These are phyloP conservation scores for Nicotiana sylvestris DNA, from an alignment of 257 asterid genomes.

Conservation along the genomic window DNA sequence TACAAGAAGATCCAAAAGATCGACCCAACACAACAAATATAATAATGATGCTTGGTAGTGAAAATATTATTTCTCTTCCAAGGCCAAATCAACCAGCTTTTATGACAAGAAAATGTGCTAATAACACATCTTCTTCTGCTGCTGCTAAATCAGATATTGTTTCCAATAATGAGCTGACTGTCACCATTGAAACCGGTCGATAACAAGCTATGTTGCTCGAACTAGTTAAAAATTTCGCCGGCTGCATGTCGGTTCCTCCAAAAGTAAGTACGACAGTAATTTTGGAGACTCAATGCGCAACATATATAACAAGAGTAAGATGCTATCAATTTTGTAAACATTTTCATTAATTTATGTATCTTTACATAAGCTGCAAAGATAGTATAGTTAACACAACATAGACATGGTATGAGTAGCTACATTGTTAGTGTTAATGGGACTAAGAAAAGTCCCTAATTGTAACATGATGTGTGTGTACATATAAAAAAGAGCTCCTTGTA, in stretches of 20 bases:
- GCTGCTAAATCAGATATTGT: neutral
- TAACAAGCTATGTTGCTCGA: neutral
- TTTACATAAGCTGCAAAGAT: neutral
- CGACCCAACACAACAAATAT: slow-evolving; percentile 5
- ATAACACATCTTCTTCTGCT: neutral
- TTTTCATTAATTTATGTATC: neutral
- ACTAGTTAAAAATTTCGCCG: no score
- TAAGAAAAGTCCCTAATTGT: no score
- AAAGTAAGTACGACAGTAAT: no score
- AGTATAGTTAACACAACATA: neutral
- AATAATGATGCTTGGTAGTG: slow-evolving; percentile 5
- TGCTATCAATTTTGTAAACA: no score
- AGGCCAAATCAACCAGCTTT: neutral
- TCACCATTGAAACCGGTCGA: slow-evolving; percentile 4
- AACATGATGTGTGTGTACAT: no score
- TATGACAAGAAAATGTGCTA: neutral
- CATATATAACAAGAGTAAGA: no score
- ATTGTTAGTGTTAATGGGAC: no score
- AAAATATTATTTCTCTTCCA: slow-evolving; percentile 3
- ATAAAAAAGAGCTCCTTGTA: no score
- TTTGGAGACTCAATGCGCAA: no score
- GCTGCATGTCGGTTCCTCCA: no score
- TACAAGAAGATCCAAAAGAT: slow-evolving; percentile 11
- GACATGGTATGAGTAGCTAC: no score
- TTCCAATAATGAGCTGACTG: neutral